Percentiles rank a stretch among this genome's conserved stretches.
Conservation (phyloP, 23 red algal species). For the Chondrus crispus region DNA sequence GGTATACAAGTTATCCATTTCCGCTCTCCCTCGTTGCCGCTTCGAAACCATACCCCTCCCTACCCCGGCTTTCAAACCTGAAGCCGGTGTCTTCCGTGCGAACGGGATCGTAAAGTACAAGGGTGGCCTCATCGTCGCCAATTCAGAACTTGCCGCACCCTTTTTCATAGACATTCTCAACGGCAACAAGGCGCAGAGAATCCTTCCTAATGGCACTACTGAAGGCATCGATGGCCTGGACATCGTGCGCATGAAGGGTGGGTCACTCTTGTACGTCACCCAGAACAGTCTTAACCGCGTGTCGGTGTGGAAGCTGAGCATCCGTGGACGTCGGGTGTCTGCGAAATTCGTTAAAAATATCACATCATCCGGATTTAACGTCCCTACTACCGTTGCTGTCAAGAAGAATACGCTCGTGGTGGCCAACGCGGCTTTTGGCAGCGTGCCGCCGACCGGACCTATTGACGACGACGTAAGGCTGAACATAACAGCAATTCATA, state of each 20-base stretch:
- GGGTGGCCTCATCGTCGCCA: background rate
- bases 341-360: background rate
- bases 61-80: background rate
- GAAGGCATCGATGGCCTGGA: background rate
- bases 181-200: background rate
- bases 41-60: background rate
- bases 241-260: background rate
- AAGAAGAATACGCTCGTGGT: background rate
- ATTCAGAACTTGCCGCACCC: background rate
- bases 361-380: background rate
- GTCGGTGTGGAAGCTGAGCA: background rate
- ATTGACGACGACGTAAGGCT: too few relatives aligned
- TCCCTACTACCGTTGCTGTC: conserved; percentile 6
- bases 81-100: background rate
- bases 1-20: background rate
- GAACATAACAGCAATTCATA: too few relatives aligned
- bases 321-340: background rate
- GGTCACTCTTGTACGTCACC: background rate
- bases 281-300: background rate
- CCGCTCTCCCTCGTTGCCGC: background rate
- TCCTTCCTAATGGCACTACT: background rate
- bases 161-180: background rate
- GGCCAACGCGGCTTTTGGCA: background rate
- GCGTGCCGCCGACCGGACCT: background rate
- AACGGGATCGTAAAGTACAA: background rate